Conservation (phyloP, 306 rosid genomes). For the Ceratonia siliqua region DNA sequence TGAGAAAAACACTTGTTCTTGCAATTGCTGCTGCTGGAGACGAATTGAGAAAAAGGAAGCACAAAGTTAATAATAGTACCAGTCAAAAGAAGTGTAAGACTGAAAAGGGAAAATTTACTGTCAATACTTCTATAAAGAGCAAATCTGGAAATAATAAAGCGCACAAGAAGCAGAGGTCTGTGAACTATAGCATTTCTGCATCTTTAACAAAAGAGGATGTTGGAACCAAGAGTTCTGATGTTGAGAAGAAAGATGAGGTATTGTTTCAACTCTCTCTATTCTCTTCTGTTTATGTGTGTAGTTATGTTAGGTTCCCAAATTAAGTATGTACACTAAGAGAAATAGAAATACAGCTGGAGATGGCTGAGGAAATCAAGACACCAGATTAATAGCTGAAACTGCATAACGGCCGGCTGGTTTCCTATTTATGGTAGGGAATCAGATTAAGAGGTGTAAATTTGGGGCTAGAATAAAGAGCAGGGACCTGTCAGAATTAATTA, state of each 20-base stretch:
- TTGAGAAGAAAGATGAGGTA: constrained; percentile 74
- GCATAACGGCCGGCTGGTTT: too few species aligned
- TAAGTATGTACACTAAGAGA: too few species aligned
- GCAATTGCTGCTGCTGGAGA: constrained; percentile 54
- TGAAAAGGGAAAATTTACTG: constrained; percentile 61
- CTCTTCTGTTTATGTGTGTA: not conserved
- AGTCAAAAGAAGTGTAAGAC: constrained; percentile 68
- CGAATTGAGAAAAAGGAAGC: constrained; percentile 71
- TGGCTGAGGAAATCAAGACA: too few species aligned
- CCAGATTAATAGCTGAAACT: too few species aligned
- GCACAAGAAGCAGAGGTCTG: constrained; percentile 66
- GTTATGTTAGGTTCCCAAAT: too few species aligned
- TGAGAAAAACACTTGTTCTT: constrained; percentile 67
- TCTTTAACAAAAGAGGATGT: constrained; percentile 52
- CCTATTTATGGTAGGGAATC: too few species aligned
- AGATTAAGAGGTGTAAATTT: too few species aligned
- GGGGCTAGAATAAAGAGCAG: too few species aligned
- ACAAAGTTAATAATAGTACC: constrained; percentile 41
- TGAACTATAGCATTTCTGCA: constrained; percentile 49
- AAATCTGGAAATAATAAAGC: constrained; percentile 57
- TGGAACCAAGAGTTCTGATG: constrained; percentile 56
- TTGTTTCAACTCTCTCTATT: constrained; percentile 16
- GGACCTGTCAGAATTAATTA: too few species aligned
- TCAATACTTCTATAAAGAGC: constrained; percentile 44
- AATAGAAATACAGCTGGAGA: too few species aligned